Evolutionary conservation across 2,329 filamentous ascomycete species (phyloP), one percentile per base, ranked within the genome.

Genomic region (Aspergillus flavus): DNA sequence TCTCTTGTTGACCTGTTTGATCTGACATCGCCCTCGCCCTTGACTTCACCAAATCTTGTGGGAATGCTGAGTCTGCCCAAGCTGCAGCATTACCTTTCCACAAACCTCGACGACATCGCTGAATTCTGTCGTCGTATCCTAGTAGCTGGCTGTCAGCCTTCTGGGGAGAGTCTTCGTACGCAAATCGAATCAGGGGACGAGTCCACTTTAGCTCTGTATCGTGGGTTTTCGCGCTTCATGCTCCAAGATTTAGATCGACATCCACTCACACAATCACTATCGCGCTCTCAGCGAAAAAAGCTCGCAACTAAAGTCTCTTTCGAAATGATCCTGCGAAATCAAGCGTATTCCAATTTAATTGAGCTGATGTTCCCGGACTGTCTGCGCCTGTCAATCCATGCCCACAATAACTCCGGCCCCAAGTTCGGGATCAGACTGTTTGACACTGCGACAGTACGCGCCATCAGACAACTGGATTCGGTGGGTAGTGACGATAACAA

Each of bases 291-390:
- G 63, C 70, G 71, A 64, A 79, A 78, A 67, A 78, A 75, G 68
- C 69, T 72, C 0, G 71, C 75, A 12, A 67, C 72, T 32, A 71
- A 69, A 28, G 73, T 78, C 7, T 75, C 77, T 1, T 70, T 73
- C 43, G 76, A 78, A 61, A 79, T 78, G 76, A 75, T 78, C 32
- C 36, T 67, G 73, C 74, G 81, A 9, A 83, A 83, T 65, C 80
- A 82, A 62, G 80, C 80, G 11, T 83, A 83, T 63, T 83, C 81
- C 3, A 83, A 82, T 57, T 73, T 83, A 16, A 74, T 82, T n/a
- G 80, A 82, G 69, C 68, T 82, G 4, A 66, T 83, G 2, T 78
- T 82, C 63, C 81, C 81, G 1, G 76, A 80, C 62, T 77, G 80
- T 59, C 72, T 84, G 48, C 79, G 81, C n/a, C 73, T 83, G 0